phyloP scores from a whole-genome alignment of 495 filamentous ascomycete species.

The Hypoxylon lienhwacheense region DNA sequence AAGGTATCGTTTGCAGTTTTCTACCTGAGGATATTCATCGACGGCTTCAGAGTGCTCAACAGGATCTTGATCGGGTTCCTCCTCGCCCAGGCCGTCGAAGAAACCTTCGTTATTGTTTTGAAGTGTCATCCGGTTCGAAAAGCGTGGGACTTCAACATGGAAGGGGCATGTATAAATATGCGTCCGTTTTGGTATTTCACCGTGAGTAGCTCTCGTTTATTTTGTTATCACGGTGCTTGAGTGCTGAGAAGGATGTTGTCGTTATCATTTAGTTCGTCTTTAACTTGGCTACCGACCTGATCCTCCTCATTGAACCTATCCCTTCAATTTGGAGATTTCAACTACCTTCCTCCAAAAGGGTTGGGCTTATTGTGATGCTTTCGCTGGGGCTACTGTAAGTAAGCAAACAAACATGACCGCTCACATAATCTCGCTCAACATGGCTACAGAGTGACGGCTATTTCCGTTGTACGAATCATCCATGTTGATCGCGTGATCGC shows the following conservation, averaged over 20 bases:
- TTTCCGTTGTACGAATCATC: conserved; percentile 29
- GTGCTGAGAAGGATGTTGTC: background rate
- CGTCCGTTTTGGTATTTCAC: conserved; percentile 34
- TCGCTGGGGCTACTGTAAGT: conserved; percentile 46
- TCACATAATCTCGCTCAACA: background rate
- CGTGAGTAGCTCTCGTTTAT: conserved; percentile 14
- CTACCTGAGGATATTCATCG: conserved; percentile 32
- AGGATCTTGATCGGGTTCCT: conserved; percentile 28
- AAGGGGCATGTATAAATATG: conserved; percentile 29
- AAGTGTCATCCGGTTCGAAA: conserved; percentile 22
- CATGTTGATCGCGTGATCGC: conserved; percentile 12
- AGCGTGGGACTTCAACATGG: conserved; percentile 27
- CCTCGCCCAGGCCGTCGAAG: conserved; percentile 25
- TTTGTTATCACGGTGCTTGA: no score
- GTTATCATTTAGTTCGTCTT: conserved; percentile 30
- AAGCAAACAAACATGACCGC: background rate
- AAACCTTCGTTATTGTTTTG: conserved; percentile 31
- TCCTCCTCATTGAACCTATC: conserved; percentile 38
- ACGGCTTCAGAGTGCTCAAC: conserved; percentile 21
- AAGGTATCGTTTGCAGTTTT: conserved; percentile 34
- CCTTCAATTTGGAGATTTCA: conserved; percentile 35
- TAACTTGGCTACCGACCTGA: conserved; percentile 33
- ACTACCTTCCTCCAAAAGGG: conserved; percentile 43
- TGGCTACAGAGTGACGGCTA: conserved; percentile 14
- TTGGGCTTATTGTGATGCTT: conserved; percentile 49